Conservation (phyloP, 2,329 filamentous ascomycete species). For the Apiospora pterosperma region DNA sequence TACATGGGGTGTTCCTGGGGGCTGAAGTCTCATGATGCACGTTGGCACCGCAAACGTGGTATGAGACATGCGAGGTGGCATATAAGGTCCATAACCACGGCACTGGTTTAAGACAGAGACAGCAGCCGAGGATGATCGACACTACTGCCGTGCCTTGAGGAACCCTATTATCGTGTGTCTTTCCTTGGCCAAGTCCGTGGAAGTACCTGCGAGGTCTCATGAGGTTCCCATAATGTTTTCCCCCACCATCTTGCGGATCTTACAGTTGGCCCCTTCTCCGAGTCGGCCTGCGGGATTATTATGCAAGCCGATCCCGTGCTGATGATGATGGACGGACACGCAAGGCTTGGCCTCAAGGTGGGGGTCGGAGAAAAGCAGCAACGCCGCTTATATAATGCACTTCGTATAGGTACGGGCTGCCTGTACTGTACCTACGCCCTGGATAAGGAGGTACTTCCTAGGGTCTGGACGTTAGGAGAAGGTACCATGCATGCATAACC, state of each 20-base stretch:
- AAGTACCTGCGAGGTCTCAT: background rate
- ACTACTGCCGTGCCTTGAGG: background rate
- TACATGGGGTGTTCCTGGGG: no score
- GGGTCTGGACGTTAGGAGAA: no score
- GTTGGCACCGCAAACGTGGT: background rate
- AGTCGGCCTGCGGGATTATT: background rate
- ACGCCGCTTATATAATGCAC: no score
- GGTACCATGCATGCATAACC: no score
- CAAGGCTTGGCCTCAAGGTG: no score
- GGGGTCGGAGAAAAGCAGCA: no score
- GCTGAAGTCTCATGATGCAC: background rate
- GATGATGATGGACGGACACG: background rate
- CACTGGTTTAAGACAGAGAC: background rate
- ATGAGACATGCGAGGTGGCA: background rate
- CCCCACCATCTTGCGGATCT: no score
- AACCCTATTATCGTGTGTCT: background rate
- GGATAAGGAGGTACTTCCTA: no score
- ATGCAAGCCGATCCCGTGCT: background rate
- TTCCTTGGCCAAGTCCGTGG: background rate
- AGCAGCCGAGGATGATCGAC: background rate
- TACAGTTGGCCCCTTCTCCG: background rate
- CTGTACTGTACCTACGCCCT: no score
- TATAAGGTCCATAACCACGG: background rate
- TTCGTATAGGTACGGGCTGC: no score
- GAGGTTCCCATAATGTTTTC: background rate